A percentile compares a stretch with the other conserved stretches of the same genome.
Evolutionary conservation across 2,329 filamentous ascomycete species (phyloP).

Genomic region (Calycina marina): DNA sequence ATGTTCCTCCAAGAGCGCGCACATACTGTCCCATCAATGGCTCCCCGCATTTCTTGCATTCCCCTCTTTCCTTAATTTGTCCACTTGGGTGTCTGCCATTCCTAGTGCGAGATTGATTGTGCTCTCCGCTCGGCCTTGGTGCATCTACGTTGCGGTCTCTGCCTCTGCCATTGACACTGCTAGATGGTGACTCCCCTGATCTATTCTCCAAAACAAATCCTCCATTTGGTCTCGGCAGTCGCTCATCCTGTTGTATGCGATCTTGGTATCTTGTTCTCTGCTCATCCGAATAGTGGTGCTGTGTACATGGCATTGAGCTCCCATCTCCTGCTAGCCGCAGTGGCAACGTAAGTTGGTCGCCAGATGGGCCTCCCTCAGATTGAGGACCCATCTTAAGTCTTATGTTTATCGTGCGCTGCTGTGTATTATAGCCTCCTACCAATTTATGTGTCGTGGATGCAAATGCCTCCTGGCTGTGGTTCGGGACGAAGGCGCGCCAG

Average conservation of each 20-base stretch:
- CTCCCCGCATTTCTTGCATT: slow-evolving; percentile 79
- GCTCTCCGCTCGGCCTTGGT: slow-evolving; percentile 24
- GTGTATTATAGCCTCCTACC: too few species aligned
- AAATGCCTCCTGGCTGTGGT: too few species aligned
- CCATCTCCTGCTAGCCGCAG: slow-evolving; percentile 8
- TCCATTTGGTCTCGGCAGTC: slow-evolving; percentile 16
- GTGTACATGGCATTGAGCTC: too few species aligned
- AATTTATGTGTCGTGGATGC: too few species aligned
- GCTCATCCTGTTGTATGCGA: slow-evolving; percentile 9
- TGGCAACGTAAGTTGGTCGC: slow-evolving; percentile 11
- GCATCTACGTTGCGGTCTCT: slow-evolving; percentile 13
- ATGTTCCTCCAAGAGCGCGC: slow-evolving; percentile 81
- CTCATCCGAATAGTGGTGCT: neutral
- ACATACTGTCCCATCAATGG: slow-evolving; percentile 91
- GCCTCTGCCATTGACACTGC: slow-evolving; percentile 17
- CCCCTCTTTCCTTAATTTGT: slow-evolving; percentile 43
- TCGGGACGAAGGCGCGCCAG: too few species aligned
- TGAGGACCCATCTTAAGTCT: slow-evolving; percentile 25
- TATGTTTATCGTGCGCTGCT: too few species aligned
- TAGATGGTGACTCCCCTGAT: slow-evolving; percentile 13
- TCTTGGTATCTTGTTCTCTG: slow-evolving; percentile 5
- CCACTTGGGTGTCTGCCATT: slow-evolving; percentile 42
- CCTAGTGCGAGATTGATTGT: slow-evolving; percentile 40
- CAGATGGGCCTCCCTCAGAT: slow-evolving; percentile 23
- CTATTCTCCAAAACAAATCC: slow-evolving; percentile 17